Conservation (phyloP, 1,284 basidiomycete species). For the Neonothopanus nambi region DNA sequence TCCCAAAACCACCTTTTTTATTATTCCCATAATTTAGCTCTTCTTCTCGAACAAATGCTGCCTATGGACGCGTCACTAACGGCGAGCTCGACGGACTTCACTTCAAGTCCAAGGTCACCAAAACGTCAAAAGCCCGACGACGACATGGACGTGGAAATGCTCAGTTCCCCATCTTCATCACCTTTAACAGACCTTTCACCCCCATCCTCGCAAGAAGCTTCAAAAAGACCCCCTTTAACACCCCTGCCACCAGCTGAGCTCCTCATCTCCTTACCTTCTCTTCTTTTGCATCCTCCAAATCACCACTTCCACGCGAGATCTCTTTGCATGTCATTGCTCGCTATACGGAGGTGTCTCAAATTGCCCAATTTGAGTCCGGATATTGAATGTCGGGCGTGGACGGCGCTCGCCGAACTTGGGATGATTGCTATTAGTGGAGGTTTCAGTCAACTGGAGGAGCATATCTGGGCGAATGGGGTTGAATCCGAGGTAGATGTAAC, state of each 20-base stretch:
- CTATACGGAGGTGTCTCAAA: constrained; percentile 54
- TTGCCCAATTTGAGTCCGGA: constrained; percentile 52
- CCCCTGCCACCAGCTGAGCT: constrained; percentile 50
- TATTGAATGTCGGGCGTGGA: constrained; percentile 69
- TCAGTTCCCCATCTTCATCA: background rate
- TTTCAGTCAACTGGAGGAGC: constrained; percentile 36
- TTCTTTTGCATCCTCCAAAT: constrained; percentile 62
- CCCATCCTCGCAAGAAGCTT: background rate
- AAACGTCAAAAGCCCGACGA: background rate
- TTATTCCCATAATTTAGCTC: too few relatives aligned
- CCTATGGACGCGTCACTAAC: constrained; percentile 1
- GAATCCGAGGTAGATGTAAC: constrained; percentile 46
- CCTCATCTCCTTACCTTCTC: constrained; percentile 57
- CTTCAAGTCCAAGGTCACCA: background rate
- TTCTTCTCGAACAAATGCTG: too few relatives aligned
- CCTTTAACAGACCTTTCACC: background rate
- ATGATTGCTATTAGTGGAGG: constrained; percentile 52
- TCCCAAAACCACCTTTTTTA: too few relatives aligned
- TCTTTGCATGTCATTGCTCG: constrained; percentile 53
- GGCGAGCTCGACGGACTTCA: background rate
- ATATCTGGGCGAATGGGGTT: constrained; percentile 47
- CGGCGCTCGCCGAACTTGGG: constrained; percentile 64
- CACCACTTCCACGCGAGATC: constrained; percentile 55
- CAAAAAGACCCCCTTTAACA: background rate
- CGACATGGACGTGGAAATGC: constrained; percentile 6